Conservation (phyloP, 2,329 filamentous ascomycete species). For the Xylaria digitata region DNA sequence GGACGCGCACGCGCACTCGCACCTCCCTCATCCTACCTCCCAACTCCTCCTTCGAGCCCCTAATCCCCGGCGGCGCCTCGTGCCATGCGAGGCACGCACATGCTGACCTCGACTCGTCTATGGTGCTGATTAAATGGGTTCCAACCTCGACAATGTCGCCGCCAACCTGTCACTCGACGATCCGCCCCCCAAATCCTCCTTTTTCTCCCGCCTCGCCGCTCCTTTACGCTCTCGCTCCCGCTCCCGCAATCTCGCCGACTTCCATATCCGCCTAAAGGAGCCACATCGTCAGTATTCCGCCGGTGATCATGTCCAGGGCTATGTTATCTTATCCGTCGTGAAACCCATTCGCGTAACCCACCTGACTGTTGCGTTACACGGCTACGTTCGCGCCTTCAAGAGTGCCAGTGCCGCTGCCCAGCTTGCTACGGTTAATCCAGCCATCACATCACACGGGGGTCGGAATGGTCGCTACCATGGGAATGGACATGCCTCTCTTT, state of each 20-base stretch:
- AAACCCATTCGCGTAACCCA: constrained; percentile 84
- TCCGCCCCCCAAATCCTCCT: constrained; percentile 56
- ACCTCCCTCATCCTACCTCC: background rate
- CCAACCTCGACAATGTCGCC: constrained; percentile 55
- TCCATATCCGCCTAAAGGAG: constrained; percentile 80
- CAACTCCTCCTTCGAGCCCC: constrained; percentile 12
- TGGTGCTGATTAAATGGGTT: constrained; percentile 59
- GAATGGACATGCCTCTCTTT: constrained; percentile 82
- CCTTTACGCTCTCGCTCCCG: constrained; percentile 64
- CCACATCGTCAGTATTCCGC: constrained; percentile 81
- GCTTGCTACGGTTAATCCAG: constrained; percentile 56
- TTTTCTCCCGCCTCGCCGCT: constrained; percentile 65
- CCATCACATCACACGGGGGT: constrained; percentile 54
- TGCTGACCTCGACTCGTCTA: constrained; percentile 20
- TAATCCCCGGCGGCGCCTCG: constrained; percentile 38
- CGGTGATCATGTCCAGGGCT: constrained; percentile 78
- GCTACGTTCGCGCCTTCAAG: constrained; percentile 83
- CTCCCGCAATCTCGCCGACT: constrained; percentile 77
- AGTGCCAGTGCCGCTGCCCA: constrained; percentile 69
- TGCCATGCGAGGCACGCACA: constrained; percentile 50
- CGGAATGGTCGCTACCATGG: constrained; percentile 70
- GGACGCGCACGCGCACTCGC: constrained; percentile 17
- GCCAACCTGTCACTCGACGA: constrained; percentile 54
- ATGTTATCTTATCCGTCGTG: constrained; percentile 76
- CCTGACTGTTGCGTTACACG: constrained; percentile 80